A percentile compares a stretch with the other conserved stretches of the same genome.
phyloP scores from a whole-genome alignment of 306 rosid species.

The Rosa persica region DNA sequence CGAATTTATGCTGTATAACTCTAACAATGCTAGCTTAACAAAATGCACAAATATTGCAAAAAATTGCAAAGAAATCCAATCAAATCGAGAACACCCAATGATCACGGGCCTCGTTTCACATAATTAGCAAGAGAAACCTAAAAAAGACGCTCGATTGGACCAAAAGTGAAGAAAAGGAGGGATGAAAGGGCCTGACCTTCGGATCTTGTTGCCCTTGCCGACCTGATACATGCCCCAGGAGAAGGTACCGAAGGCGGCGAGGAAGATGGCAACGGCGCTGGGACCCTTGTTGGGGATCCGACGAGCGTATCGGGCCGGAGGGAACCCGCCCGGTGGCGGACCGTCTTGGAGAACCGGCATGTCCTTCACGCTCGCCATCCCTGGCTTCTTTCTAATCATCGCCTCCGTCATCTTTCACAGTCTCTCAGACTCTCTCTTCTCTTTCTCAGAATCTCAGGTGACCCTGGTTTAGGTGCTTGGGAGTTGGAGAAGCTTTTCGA shows the following conservation, averaged over 20 bases:
- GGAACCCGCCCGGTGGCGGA: conserved; percentile 98
- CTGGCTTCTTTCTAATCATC: conserved; percentile 83
- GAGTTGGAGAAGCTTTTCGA: background rate
- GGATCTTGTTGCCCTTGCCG: conserved; percentile 95
- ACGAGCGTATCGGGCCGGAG: conserved; percentile 96
- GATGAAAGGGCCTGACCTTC: conserved; percentile 47
- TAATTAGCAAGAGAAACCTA: too few species aligned
- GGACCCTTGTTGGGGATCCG: conserved; percentile 95
- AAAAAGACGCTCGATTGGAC: too few species aligned
- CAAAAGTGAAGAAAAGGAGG: background rate
- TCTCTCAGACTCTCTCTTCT: background rate
- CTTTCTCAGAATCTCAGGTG: conserved; percentile 15
- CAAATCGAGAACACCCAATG: too few species aligned
- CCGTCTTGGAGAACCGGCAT: conserved; percentile 99
- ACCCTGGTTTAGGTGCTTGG: background rate
- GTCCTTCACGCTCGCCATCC: conserved; percentile 97
- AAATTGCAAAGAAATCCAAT: too few species aligned
- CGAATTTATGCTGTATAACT: too few species aligned
- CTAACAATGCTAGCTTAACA: too few species aligned
- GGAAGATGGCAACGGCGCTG: conserved; percentile 79
- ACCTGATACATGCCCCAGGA: conserved; percentile 99
- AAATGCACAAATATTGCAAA: too few species aligned
- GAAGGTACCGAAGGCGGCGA: conserved; percentile 72
- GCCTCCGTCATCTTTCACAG: conserved; percentile 81
- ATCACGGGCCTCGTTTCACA: too few species aligned